Conservation (phyloP, 257 asterid species). For the Solanum commersonii region DNA sequence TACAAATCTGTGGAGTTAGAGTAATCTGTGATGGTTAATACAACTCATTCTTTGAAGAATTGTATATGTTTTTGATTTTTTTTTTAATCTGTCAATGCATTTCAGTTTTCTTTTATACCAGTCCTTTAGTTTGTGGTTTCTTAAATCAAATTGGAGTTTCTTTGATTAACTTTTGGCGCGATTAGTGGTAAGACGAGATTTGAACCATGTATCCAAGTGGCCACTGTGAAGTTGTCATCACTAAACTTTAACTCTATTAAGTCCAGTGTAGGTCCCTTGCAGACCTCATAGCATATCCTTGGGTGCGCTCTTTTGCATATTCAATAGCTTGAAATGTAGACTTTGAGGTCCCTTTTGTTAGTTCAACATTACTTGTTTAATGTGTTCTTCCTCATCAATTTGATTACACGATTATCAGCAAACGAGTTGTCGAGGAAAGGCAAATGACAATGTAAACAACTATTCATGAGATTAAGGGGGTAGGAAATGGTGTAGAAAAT, state of each 20-base stretch:
- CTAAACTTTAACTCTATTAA: neutral
- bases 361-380: neutral
- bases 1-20: too few species aligned
- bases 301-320: neutral
- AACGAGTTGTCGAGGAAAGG: constrained; percentile 1
- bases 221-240: neutral
- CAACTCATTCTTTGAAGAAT: too few species aligned
- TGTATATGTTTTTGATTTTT: too few species aligned
- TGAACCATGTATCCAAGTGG: neutral
- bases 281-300: too few species aligned
- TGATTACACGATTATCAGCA: neutral
- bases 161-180: neutral
- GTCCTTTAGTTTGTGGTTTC: too few species aligned
- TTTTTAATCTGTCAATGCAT: too few species aligned
- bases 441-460: constrained; percentile 30
- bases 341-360: neutral
- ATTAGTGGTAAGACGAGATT: neutral
- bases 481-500: too few species aligned
- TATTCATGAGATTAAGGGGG: constrained; percentile 13
- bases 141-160: neutral
- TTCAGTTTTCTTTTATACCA: too few species aligned
- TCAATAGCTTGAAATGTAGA: neutral
- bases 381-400: neutral
- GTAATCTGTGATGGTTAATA: too few species aligned
- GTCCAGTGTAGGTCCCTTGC: neutral